These are phyloP conservation scores for Coniochaeta prunicola DNA, from an alignment of 2,329 filamentous ascomycete species.

Conservation along the genomic window DNA sequence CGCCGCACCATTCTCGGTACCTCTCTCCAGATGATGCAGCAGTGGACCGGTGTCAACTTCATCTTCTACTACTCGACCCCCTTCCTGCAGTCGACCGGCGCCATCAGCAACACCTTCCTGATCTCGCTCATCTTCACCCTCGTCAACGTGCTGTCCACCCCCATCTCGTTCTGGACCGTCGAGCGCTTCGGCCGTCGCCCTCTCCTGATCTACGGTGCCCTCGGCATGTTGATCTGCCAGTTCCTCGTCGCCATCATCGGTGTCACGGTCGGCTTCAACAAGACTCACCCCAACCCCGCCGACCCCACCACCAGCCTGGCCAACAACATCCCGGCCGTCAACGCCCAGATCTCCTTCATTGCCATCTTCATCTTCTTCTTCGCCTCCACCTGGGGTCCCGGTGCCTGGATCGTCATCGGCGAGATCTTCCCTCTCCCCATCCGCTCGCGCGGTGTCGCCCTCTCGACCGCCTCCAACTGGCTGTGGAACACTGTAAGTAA, in stretches of 20 bases:
- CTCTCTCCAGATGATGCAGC: constrained; percentile 75
- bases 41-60: constrained; percentile 84
- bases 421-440: constrained; percentile 89
- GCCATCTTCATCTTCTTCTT: constrained; percentile 93
- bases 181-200: constrained; percentile 75
- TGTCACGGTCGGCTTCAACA: constrained; percentile 50
- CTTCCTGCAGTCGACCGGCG: constrained; percentile 73
- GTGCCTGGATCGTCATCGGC: constrained; percentile 75
- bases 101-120: constrained; percentile 71
- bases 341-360: constrained; percentile 78
- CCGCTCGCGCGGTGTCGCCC: constrained; percentile 76
- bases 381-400: constrained; percentile 81
- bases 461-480: constrained; percentile 88
- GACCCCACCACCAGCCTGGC: constrained; percentile 31
- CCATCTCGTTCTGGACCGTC: constrained; percentile 79
- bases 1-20: constrained; percentile 66
- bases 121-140: constrained; percentile 81
- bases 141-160: constrained; percentile 81
- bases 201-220: constrained; percentile 70
- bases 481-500: constrained; percentile 64
- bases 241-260: constrained; percentile 78
- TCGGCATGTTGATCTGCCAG: constrained; percentile 80
- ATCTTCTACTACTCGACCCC: constrained; percentile 83
- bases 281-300: constrained; percentile 38
- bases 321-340: constrained; percentile 49